These are phyloP conservation scores for Nemophila menziesii DNA, from an alignment of 257 asterid species.

Conservation along the genomic window DNA sequence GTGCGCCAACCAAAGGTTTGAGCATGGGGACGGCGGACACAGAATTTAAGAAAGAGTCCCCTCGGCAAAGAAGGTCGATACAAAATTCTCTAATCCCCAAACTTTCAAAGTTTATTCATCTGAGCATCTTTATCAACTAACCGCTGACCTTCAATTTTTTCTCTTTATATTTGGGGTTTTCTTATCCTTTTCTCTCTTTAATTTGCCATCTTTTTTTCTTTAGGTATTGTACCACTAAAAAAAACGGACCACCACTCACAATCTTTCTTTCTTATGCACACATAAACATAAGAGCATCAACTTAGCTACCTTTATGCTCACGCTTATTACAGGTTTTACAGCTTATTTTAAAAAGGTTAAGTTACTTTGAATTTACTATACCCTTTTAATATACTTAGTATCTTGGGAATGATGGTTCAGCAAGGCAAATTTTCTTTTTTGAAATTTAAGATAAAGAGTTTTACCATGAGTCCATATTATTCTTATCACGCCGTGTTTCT, in stretches of 20 bases:
- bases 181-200: constrained; percentile 4
- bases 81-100: constrained; percentile 18
- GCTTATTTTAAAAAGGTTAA: constrained; percentile 25
- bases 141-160: constrained; percentile 43
- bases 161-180: background rate
- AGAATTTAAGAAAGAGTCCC: constrained; percentile 24
- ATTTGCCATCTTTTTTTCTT: constrained; percentile 12
- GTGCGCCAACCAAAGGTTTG: constrained; percentile 7
- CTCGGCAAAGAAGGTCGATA: constrained; percentile 6
- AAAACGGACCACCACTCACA: constrained; percentile 53
- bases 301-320: constrained; percentile 26
- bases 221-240: constrained; percentile 18
- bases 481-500: no score
- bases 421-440: constrained; percentile 5
- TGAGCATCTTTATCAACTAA: constrained; percentile 21
- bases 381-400: constrained; percentile 1
- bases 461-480: no score
- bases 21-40: constrained; percentile 21
- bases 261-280: constrained; percentile 16
- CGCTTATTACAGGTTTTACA: constrained; percentile 28
- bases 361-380: constrained; percentile 16
- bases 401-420: constrained; percentile 1
- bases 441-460: no score
- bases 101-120: constrained; percentile 17
- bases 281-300: constrained; percentile 19